Evolutionary conservation across 306 rosid genomes (phyloP).

Genomic region (Mucuna pruriens): DNA sequence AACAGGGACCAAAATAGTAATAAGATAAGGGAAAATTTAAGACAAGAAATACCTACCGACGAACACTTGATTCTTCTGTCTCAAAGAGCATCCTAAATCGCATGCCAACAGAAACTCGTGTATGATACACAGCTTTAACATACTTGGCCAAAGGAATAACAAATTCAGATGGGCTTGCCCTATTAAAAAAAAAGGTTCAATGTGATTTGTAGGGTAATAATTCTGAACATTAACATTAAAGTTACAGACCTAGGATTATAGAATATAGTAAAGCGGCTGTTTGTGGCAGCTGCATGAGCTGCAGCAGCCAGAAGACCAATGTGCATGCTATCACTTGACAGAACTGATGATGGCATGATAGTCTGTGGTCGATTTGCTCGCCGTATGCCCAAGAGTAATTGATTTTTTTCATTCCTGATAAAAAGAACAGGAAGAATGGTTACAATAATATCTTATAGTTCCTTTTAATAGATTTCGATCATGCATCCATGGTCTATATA

Average conservation of each 20-base stretch:
- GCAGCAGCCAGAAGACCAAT: conserved; percentile 90
- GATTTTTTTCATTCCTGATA: conserved; percentile 69
- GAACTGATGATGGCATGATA: conserved; percentile 77
- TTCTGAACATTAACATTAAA: conserved; percentile 2
- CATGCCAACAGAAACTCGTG: conserved; percentile 78
- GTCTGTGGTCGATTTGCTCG: conserved; percentile 76
- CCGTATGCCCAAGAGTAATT: conserved; percentile 67
- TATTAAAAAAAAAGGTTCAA: conserved; percentile 20
- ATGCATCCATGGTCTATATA: not conserved
- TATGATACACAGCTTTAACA: conserved; percentile 72
- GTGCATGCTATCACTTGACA: conserved; percentile 87
- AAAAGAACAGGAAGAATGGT: conserved; percentile 2
- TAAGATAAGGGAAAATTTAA: not conserved
- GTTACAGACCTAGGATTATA: conserved; percentile 65
- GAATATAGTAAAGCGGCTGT: conserved; percentile 70
- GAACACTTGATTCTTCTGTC: conserved; percentile 84
- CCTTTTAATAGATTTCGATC: not conserved
- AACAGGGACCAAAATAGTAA: not conserved
- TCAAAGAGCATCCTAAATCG: conserved; percentile 85
- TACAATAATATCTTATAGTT: not conserved
- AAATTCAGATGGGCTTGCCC: conserved; percentile 80
- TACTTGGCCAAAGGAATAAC: conserved; percentile 77
- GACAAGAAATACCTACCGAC: conserved; percentile 51
- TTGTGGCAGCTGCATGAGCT: conserved; percentile 79
- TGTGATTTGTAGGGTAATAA: not conserved